These are phyloP conservation scores for Lactifluus piperatus DNA, from an alignment of 768 basidiomycete genomes.

Conservation along the genomic window DNA sequence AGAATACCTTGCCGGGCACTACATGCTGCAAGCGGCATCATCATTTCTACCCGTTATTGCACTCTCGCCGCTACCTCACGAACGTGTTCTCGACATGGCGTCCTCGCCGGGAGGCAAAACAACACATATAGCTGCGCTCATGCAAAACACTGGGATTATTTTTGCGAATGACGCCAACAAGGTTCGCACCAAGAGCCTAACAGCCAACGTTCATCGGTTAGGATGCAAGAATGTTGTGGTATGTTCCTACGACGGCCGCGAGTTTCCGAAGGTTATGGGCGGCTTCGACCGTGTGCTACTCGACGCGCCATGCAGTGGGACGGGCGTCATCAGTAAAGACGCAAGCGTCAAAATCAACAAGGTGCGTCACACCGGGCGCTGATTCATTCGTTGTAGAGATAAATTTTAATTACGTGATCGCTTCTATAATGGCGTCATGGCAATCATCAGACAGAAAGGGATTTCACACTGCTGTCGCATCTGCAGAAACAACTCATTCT, in stretches of 20 bases:
- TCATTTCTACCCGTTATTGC: conserved; percentile 99
- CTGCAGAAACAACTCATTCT: conserved; percentile 97
- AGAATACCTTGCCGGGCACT: conserved; percentile 97
- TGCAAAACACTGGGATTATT: conserved; percentile 96
- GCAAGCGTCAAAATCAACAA: conserved; percentile 97
- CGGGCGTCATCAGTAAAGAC: conserved; percentile 97
- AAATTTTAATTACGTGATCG: neutral
- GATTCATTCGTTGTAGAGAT: neutral
- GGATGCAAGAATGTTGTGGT: conserved; percentile 98
- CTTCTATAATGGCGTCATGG: neutral
- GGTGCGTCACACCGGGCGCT: conserved; percentile 38
- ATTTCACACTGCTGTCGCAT: conserved; percentile 93
- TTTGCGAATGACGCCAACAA: conserved; percentile 98
- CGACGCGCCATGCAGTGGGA: conserved; percentile 97
- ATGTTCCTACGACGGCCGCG: conserved; percentile 93
- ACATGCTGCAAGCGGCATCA: conserved; percentile 98
- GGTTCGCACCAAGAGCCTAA: conserved; percentile 88
- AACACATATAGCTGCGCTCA: conserved; percentile 92
- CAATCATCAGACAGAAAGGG: conserved; percentile 69
- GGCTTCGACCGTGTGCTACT: conserved; percentile 96
- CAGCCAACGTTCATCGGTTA: conserved; percentile 92
- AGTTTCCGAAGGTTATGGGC: conserved; percentile 98
- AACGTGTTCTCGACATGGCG: conserved; percentile 96
- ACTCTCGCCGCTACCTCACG: conserved; percentile 83
- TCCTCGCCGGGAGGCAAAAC: conserved; percentile 98